Evolutionary conservation across 2,329 filamentous ascomycete genomes (phyloP), one percentile per base, ranked within the genome.

Genomic region (Colletotrichum tropicale): DNA sequence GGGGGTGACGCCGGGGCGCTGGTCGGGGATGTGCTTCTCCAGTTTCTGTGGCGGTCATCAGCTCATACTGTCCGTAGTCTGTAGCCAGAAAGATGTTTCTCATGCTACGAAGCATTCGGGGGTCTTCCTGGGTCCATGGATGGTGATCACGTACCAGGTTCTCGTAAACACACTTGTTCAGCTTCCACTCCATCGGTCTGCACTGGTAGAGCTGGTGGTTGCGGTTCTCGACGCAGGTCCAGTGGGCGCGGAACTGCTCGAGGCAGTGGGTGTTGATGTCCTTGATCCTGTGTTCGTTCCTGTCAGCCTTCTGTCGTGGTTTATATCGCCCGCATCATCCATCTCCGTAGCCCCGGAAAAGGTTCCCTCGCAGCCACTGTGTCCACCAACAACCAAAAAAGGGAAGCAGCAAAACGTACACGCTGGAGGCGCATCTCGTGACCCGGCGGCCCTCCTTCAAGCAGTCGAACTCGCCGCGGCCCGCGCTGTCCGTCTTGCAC

Each of bases 121-220:
- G 10, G 18, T 12, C 43, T 48, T 12, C 18, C 18, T 48, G 5
- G 18, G 18, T 15, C 30, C 30, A 28, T 36, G 60, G 30, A 36
- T 9, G 38, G 32, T n/a, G 43, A 12, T 12, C 67, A 89, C 94
- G 77, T 89, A 99, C 97, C 88, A 99, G 87, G 85, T 98, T 98
- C 80, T 98, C 94, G 84, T 94, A 98, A 65, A 98, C 96, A 86
- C 97, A 99, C 88, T 93, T 94, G 90, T 98, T 99, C 81, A 99
- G 89, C 84, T 93, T 93, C 91, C 95, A 93, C 89, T 99, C 97
- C 78, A 91, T 89, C 82, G 93, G 93, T 81, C 97, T 92, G 89
- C 97, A 99, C 83, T 98, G 95, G 94, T 95, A 99, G 76, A 98
- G 89, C 87, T 98, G 95, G 83, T 99, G 97, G 89, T 99, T 99